These are phyloP conservation scores for Paramecium caudatum DNA, from an alignment of 73 alveolate genomes.

Conservation along the genomic window DNA sequence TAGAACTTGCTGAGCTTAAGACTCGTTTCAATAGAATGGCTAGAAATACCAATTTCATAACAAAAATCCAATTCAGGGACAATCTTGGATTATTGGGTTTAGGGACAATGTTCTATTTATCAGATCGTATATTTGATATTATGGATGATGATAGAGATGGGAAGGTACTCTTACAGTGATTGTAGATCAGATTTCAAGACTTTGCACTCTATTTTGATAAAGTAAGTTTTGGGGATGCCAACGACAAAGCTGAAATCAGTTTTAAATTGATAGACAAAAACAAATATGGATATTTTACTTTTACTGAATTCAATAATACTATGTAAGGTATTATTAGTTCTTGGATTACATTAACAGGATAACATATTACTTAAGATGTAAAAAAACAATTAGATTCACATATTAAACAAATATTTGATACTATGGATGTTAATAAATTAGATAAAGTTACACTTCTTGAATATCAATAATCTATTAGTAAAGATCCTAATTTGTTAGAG, in stretches of 20 bases:
- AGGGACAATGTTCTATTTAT: conserved; percentile 69
- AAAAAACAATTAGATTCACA: neutral
- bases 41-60: conserved; percentile 49
- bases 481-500: conserved; percentile 61
- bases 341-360: conserved; percentile 65
- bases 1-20: conserved; percentile 29
- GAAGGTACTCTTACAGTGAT: conserved; percentile 8
- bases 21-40: conserved; percentile 73
- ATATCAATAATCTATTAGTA: conserved; percentile 35
- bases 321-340: conserved; percentile 63
- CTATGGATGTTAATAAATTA: conserved; percentile 47
- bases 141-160: conserved; percentile 77
- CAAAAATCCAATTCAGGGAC: conserved; percentile 68
- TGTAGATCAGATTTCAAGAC: conserved; percentile 47
- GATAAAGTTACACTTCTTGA: conserved; percentile 61
- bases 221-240: conserved; percentile 56
- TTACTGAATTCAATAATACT: conserved; percentile 30
- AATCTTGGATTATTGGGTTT: conserved; percentile 73
- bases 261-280: conserved; percentile 56
- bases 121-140: conserved; percentile 70
- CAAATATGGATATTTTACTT: conserved; percentile 17
- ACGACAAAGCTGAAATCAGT: conserved; percentile 65
- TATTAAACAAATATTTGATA: conserved; percentile 17
- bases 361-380: neutral
- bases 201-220: conserved; percentile 62